These are phyloP conservation scores for Phytophthora foliorum DNA, from an alignment of 352 stramenopile species.

Conservation along the genomic window DNA sequence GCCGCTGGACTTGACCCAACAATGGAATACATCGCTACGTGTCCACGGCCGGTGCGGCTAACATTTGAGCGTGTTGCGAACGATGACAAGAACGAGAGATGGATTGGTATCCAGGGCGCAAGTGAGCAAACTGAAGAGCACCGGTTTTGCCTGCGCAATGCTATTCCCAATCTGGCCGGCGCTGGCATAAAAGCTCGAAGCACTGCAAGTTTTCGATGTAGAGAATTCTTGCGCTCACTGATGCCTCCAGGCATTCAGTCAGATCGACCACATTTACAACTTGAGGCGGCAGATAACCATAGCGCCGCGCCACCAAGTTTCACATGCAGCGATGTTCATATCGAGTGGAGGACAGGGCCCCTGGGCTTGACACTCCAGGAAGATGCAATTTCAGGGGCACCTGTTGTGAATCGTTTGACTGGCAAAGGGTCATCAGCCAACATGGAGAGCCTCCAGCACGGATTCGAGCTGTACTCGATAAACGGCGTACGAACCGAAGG, in stretches of 20 bases:
- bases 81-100: slow-evolving; percentile 17
- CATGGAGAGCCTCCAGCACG: slow-evolving; percentile 54
- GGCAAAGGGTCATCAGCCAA: slow-evolving; percentile 57
- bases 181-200: slow-evolving; percentile 15
- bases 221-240: slow-evolving; percentile 22
- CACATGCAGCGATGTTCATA: slow-evolving; percentile 35
- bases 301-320: neutral
- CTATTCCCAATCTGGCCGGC: slow-evolving; percentile 15
- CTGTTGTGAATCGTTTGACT: slow-evolving; percentile 76
- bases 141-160: slow-evolving; percentile 15
- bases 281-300: slow-evolving; percentile 1
- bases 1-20: slow-evolving; percentile 47
- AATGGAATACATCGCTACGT: slow-evolving; percentile 47
- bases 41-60: slow-evolving; percentile 50
- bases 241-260: slow-evolving; percentile 13
- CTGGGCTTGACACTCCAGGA: slow-evolving; percentile 66
- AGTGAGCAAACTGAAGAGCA: slow-evolving; percentile 33
- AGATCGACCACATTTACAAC: neutral
- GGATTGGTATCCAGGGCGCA: slow-evolving; percentile 22
- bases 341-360: slow-evolving; percentile 60
- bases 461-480: slow-evolving; percentile 58
- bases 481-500: slow-evolving; percentile 51
- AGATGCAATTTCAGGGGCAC: slow-evolving; percentile 55
- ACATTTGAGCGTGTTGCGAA: slow-evolving; percentile 62
- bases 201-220: slow-evolving; percentile 27